phyloP scores from a whole-genome alignment of 2,329 filamentous ascomycete genomes.

The Leptodontidium sp. region DNA sequence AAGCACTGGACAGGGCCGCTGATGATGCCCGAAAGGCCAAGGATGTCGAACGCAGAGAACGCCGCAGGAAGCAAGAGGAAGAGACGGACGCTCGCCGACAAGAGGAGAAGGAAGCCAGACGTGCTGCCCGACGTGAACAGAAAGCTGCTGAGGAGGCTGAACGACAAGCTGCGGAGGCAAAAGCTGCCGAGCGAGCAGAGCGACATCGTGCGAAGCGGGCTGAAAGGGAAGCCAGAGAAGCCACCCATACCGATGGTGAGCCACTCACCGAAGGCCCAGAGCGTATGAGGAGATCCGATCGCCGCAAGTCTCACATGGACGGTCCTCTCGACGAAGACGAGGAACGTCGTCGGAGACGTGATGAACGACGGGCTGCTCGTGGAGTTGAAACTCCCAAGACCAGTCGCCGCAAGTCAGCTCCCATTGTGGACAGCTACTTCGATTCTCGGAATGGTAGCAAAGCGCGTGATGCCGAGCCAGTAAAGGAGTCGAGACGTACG shows the following conservation, averaged over 20 bases:
- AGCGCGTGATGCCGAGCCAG: constrained; percentile 46
- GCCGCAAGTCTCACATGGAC: constrained; percentile 57
- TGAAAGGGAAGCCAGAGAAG: constrained; percentile 53
- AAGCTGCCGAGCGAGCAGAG: constrained; percentile 56
- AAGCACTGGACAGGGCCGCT: constrained; percentile 58
- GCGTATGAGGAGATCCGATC: constrained; percentile 52
- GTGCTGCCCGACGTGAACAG: constrained; percentile 62
- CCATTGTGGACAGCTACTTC: constrained; percentile 55
- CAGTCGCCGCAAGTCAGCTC: constrained; percentile 54
- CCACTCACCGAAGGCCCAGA: constrained; percentile 55
- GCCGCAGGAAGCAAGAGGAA: constrained; percentile 63
- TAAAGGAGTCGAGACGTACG: constrained; percentile 41
- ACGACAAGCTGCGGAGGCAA: constrained; percentile 45
- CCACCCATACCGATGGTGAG: constrained; percentile 54
- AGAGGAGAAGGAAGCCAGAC: constrained; percentile 66
- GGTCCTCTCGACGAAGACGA: constrained; percentile 58
- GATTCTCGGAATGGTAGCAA: constrained; percentile 54
- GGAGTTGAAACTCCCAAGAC: constrained; percentile 46
- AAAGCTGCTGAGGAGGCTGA: constrained; percentile 56
- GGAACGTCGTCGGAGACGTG: constrained; percentile 61
- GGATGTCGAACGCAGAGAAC: constrained; percentile 64
- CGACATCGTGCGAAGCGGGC: constrained; percentile 56
- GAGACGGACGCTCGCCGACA: constrained; percentile 61
- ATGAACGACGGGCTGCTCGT: constrained; percentile 57
- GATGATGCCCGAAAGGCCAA: constrained; percentile 63